phyloP scores from a whole-genome alignment of 306 rosid species.

The Pyrus bretschneideri region DNA sequence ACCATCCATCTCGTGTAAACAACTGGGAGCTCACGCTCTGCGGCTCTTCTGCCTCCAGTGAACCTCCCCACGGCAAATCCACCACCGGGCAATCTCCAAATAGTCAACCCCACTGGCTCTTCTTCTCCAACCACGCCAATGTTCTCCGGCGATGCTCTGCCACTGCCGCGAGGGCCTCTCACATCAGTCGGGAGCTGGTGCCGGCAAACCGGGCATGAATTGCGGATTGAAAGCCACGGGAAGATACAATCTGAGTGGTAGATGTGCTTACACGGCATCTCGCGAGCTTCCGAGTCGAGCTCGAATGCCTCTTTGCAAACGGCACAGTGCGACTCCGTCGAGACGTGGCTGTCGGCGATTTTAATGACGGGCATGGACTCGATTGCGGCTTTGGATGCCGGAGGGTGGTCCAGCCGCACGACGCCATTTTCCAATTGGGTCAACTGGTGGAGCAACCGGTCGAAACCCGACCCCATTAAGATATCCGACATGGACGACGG shows the following conservation, averaged over 20 bases:
- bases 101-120: constrained; percentile 53
- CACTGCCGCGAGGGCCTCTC: constrained; percentile 24
- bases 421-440: constrained; percentile 42
- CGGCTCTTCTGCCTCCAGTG: constrained; percentile 54
- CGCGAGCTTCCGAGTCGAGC: constrained; percentile 54
- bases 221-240: constrained; percentile 64
- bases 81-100: constrained; percentile 73
- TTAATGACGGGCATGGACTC: constrained; percentile 60
- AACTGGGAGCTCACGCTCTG: constrained; percentile 61
- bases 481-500: constrained; percentile 52
- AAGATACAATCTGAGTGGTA: constrained; percentile 61
- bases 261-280: constrained; percentile 73
- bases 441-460: constrained; percentile 55
- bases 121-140: constrained; percentile 22
- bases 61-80: constrained; percentile 81
- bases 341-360: constrained; percentile 35
- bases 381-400: constrained; percentile 60
- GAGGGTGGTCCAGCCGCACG: constrained; percentile 41
- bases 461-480: constrained; percentile 63
- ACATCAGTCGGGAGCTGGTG: constrained; percentile 52
- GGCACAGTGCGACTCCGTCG: constrained; percentile 56
- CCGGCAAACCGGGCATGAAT: constrained; percentile 73
- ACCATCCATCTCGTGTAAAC: constrained; percentile 71
- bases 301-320: constrained; percentile 58
- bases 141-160: constrained; percentile 31